These are phyloP conservation scores for Lasiodiplodia gonubiensis DNA, from an alignment of 2,329 filamentous ascomycete genomes.

Conservation along the genomic window DNA sequence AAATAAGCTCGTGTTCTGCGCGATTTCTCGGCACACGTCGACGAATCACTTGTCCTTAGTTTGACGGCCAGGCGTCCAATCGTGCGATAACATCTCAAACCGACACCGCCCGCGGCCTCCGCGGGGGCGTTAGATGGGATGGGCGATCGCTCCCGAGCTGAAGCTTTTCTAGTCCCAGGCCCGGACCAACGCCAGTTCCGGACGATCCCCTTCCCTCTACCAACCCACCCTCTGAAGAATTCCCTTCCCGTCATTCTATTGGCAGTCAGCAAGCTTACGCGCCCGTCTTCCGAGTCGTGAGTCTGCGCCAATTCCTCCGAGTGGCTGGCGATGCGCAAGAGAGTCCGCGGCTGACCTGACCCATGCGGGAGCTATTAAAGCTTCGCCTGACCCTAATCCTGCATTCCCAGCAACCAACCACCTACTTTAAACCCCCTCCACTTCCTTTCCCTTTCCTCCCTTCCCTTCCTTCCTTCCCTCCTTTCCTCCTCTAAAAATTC, in stretches of 20 bases:
- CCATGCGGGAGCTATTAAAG: neutral
- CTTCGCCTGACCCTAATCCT: neutral
- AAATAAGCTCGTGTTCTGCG: constrained; percentile 16
- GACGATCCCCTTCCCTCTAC: neutral
- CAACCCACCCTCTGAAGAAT: neutral
- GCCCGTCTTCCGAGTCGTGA: neutral
- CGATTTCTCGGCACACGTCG: constrained; percentile 13
- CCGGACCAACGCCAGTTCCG: neutral
- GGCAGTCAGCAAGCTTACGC: neutral
- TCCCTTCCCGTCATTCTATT: neutral
- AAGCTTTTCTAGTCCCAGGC: constrained; percentile 10
- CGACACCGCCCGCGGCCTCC: neutral
- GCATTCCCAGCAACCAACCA: neutral
- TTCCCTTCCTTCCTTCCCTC: neutral
- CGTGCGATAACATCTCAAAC: neutral
- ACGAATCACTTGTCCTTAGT: neutral
- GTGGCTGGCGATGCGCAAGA: neutral
- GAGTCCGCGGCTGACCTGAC: neutral
- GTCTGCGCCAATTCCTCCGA: neutral
- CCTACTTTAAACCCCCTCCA: neutral
- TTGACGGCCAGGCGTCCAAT: neutral
- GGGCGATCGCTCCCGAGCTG: constrained; percentile 8
- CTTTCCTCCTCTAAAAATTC: too few species aligned
- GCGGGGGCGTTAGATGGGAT: neutral
- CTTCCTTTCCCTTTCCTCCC: neutral